Evolutionary conservation across 257 asterid species (phyloP), one percentile per base, ranked within the genome.

Genomic region (Primulina eburnea): DNA sequence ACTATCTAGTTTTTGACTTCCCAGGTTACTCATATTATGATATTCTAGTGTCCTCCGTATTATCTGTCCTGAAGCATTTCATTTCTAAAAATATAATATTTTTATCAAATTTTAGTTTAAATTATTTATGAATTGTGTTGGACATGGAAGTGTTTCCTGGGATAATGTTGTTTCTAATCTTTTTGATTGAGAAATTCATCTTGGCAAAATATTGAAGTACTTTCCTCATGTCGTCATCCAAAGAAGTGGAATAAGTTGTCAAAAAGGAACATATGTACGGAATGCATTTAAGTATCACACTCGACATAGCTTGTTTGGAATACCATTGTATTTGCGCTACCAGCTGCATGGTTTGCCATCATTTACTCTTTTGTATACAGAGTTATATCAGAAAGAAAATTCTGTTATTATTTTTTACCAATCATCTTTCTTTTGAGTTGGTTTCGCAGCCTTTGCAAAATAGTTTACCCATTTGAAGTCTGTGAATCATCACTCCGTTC

Each of bases 1-100:
- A 94, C 79, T 91, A 94, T 80, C 74, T 91, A 67, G 91, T 94
- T 64, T 94, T 94, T 75, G 97, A 91, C 82, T 94, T 97, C 73
- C 99, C 99, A 75, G 97, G 99, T 26, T 24, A 47, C 16, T 52
- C 30, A 38, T 56, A 56, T 26, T 33, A 34, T 30, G 37, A 40
- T 52, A 18, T 35, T 62, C 68, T 56, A 71, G 35, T 64, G 4
- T 63, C 53, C 34, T 69, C 50, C 47, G 5, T 65, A 37, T 17
- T 61, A 29, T 20, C 59, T 18, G 12, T 53, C 59, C 50, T 38
- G 50, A 12, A 43, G 53, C 16, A 14, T 43, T 43, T 43, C 53
- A 3, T 12, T 11, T 3, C 53, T 9, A 43, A 43, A 11, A 43
- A 12, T 43, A 12, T 43, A 12, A 10, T 38, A 38, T 1, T 38